A percentile compares a stretch with the other conserved stretches of the same genome.
Evolutionary conservation across 331 rosid genomes (phyloP).

Genomic region (Prunus yedoensis): DNA sequence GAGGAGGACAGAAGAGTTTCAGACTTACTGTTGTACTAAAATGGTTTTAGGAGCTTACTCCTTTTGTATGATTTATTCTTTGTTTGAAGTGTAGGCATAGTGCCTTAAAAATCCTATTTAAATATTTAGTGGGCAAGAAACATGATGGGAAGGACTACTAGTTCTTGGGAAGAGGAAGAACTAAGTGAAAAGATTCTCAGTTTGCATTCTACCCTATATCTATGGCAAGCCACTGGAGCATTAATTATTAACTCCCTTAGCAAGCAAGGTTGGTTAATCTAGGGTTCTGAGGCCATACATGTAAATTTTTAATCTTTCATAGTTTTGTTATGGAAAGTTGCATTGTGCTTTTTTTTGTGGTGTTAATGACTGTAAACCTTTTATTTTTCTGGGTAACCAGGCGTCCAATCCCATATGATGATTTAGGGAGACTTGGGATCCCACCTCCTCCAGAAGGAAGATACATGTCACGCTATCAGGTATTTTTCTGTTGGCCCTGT

Average conservation of each 20-base stretch:
- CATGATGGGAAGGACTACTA: background rate
- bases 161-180: background rate
- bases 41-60: background rate
- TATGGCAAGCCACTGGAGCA: background rate
- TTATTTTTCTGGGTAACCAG: conserved; percentile 36
- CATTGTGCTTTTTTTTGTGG: background rate
- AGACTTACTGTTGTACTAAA: background rate
- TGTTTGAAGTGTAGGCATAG: background rate
- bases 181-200: background rate
- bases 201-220: background rate
- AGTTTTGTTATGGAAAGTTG: background rate
- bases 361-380: conserved; percentile 8
- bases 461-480: conserved; percentile 86
- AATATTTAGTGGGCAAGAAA: background rate
- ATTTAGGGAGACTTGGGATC: conserved; percentile 78
- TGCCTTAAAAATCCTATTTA: background rate
- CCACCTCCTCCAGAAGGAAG: conserved; percentile 93
- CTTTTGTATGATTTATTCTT: background rate
- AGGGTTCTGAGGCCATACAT: background rate
- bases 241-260: background rate
- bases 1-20: background rate
- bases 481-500: conserved; percentile 22
- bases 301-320: background rate
- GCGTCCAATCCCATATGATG: conserved; percentile 75
- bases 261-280: background rate